Conservation (phyloP, 1,139 yeast genomes). For the Yamadazyma diospyri region DNA sequence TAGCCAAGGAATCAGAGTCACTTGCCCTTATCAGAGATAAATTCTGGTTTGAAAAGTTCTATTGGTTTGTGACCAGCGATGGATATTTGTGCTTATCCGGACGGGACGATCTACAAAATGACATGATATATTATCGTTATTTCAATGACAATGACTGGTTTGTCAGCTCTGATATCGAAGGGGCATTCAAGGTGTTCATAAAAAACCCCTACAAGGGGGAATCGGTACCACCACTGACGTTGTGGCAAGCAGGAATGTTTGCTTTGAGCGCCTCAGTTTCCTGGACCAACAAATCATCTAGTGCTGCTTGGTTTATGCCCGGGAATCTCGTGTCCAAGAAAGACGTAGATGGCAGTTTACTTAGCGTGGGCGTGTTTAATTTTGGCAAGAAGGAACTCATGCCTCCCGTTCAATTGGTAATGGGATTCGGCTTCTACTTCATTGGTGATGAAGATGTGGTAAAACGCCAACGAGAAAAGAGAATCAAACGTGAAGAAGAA, state of each 20-base stretch:
- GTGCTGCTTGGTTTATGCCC: conserved; percentile 80
- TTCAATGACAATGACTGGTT: conserved; percentile 69
- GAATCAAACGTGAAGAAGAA: conserved; percentile 41
- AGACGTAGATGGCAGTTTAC: conserved; percentile 60
- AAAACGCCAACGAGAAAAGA: conserved; percentile 33
- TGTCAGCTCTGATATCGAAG: conserved; percentile 74
- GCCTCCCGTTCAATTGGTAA: conserved; percentile 80
- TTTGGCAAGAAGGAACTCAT: conserved; percentile 57
- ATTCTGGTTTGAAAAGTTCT: conserved; percentile 90
- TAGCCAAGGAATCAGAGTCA: conserved; percentile 62
- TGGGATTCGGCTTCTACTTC: conserved; percentile 89
- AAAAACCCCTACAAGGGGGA: conserved; percentile 66
- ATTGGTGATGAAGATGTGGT: conserved; percentile 56
- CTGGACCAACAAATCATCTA: conserved; percentile 81
- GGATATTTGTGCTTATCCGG: conserved; percentile 88
- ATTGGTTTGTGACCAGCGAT: conserved; percentile 88
- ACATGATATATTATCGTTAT: conserved; percentile 75
- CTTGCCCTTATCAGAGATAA: conserved; percentile 67
- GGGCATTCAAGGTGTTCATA: conserved; percentile 71
- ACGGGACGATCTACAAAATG: conserved; percentile 79
- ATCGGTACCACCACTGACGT: conserved; percentile 76
- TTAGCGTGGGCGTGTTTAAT: conserved; percentile 63
- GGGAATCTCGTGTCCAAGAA: conserved; percentile 66
- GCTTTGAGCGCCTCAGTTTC: conserved; percentile 81
- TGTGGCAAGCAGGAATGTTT: conserved; percentile 86